A percentile compares a stretch with the other conserved stretches of the same genome.
Conservation (phyloP, 1,284 basidiomycete genomes). For the Tetrapyrgos nigripes region DNA sequence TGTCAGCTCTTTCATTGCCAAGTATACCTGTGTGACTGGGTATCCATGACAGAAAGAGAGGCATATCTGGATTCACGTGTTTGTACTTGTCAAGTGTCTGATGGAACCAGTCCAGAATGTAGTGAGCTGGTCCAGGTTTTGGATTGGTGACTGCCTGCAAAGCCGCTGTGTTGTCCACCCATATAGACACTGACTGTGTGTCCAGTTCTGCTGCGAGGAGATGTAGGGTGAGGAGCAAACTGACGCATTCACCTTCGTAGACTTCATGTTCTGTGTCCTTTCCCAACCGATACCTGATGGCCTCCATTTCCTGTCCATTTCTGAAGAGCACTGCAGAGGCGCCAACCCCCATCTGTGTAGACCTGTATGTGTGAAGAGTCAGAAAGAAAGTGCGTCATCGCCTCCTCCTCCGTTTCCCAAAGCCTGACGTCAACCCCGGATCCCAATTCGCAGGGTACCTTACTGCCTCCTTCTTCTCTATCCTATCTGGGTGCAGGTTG, state of each 20-base stretch:
- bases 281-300: not conserved
- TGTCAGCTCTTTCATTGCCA: not conserved
- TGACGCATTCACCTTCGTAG: not conserved
- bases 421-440: not conserved
- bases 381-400: no score
- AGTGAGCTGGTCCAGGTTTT: constrained; percentile 11
- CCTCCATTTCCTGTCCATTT: not conserved
- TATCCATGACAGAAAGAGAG: constrained; percentile 8
- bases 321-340: constrained; percentile 13
- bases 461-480: no score
- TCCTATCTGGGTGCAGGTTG: constrained; percentile 12
- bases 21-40: no score
- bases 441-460: no score
- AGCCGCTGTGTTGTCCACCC: constrained; percentile 6
- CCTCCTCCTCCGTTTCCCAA: not conserved
- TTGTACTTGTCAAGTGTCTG: not conserved
- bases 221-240: not conserved
- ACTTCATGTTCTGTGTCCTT: not conserved
- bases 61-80: not conserved
- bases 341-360: not conserved
- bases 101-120: constrained; percentile 18
- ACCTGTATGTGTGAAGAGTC: not conserved
- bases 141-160: constrained; percentile 9
- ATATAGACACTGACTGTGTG: not conserved
- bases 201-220: not conserved